Evolutionary conservation across 352 stramenopile species (phyloP).

Genomic region (Globisporangium sylvaticum): DNA sequence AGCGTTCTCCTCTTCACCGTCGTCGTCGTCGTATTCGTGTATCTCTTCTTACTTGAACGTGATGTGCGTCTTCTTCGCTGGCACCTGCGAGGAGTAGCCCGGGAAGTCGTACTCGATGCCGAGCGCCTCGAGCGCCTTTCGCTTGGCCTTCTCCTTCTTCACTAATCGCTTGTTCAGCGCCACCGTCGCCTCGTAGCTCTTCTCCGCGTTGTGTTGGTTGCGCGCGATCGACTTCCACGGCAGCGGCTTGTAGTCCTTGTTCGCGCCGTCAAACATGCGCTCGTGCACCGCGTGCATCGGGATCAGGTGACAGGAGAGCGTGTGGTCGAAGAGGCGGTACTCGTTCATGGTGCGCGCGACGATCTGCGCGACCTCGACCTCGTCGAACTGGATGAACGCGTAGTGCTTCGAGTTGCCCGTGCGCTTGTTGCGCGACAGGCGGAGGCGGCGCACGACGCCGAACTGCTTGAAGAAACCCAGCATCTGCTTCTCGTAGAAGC

Average conservation of each 20-base stretch:
- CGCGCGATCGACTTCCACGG: constrained; percentile 65
- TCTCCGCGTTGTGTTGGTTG: constrained; percentile 75
- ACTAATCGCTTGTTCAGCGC: constrained; percentile 70
- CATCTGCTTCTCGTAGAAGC: constrained; percentile 97
- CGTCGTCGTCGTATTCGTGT: constrained; percentile 5
- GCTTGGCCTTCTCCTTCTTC: constrained; percentile 74
- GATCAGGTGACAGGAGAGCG: constrained; percentile 92
- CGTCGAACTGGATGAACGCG: constrained; percentile 95
- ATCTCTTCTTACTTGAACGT: constrained; percentile 41
- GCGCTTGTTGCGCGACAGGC: constrained; percentile 94
- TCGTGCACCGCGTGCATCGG: constrained; percentile 84
- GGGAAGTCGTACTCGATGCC: constrained; percentile 87
- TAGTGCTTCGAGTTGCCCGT: constrained; percentile 94
- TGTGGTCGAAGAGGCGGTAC: constrained; percentile 93
- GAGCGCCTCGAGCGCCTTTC: constrained; percentile 62
- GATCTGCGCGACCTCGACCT: constrained; percentile 90
- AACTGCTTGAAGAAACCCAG: constrained; percentile 96
- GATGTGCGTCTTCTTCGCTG: constrained; percentile 77
- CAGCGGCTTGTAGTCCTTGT: constrained; percentile 79
- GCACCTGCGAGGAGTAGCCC: constrained; percentile 61
- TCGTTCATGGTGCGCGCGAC: constrained; percentile 94
- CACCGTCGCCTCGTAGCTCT: constrained; percentile 72
- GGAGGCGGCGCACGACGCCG: constrained; percentile 86
- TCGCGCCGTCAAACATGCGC: constrained; percentile 82
- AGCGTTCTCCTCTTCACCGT: background rate